Conservation (phyloP, 176 grass and related monocot genomes). For the Zoysia pacifica region DNA sequence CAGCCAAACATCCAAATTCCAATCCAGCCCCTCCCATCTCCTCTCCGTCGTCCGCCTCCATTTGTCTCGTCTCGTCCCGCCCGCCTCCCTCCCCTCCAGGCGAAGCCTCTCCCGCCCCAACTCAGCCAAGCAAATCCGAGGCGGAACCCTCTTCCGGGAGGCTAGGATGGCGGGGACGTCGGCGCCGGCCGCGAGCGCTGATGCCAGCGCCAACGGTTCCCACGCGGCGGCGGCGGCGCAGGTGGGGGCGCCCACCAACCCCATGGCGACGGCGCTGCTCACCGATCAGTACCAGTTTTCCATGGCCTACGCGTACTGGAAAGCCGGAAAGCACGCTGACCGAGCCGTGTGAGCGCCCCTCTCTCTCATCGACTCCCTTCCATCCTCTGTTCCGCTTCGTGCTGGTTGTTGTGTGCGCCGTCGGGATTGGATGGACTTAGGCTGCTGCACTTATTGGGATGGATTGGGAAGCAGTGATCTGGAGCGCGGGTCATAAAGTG, state of each 20-base stretch:
- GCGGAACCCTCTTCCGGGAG: not conserved
- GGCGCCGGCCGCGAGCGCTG: conserved; percentile 14
- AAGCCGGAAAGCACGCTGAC: conserved; percentile 86
- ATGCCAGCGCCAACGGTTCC: conserved; percentile 52
- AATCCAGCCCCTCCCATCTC: conserved; percentile 27
- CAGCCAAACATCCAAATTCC: conserved; percentile 30
- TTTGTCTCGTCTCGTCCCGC: conserved; percentile 24
- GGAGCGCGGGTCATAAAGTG: not conserved
- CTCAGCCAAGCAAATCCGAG: conserved; percentile 23
- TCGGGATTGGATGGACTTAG: no score
- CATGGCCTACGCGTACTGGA: conserved; percentile 99
- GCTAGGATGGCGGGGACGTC: conserved; percentile 27
- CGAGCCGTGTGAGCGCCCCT: conserved; percentile 76
- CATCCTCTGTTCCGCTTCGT: not conserved
- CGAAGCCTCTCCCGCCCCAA: conserved; percentile 25
- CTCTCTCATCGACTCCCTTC: not conserved
- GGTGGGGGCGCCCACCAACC: conserved; percentile 77
- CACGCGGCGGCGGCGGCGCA: conserved; percentile 23
- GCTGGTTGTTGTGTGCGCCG: no score
- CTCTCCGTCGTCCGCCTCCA: conserved; percentile 24
- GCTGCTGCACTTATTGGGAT: conserved; percentile 18
- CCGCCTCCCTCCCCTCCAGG: not conserved
- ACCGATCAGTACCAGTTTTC: conserved; percentile 99
- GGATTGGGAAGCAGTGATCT: conserved; percentile 39
- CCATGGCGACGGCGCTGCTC: conserved; percentile 95